phyloP scores from a whole-genome alignment of 345 rosid species.

The Camelina sativa region DNA sequence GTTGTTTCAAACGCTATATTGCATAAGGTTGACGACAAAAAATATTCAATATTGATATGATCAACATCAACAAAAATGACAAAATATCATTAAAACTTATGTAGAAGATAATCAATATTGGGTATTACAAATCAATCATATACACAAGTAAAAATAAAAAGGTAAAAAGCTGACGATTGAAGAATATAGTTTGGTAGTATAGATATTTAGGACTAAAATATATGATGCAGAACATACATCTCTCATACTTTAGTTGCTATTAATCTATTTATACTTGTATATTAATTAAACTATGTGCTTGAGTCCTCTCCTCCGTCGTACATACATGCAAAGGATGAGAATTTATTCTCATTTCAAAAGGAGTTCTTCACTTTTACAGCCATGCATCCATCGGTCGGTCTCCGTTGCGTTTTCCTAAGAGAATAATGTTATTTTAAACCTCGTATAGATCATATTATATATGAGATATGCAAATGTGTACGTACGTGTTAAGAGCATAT shows the following conservation, averaged over 20 bases:
- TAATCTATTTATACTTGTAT: conserved; percentile 4
- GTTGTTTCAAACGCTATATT: too few species aligned
- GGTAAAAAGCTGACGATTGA: conserved; percentile 31
- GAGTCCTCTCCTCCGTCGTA: conserved; percentile 5
- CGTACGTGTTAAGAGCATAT: conserved; percentile 33
- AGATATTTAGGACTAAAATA: conserved; percentile 8
- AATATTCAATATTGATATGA: not conserved
- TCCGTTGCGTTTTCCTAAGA: conserved; percentile 29
- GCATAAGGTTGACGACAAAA: not conserved
- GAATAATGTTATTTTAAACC: conserved; percentile 40
- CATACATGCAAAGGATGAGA: conserved; percentile 36
- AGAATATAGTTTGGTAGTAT: conserved; percentile 40
- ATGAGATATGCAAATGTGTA: conserved; percentile 21
- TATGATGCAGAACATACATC: conserved; percentile 11
- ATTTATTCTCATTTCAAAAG: conserved; percentile 46
- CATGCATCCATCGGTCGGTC: conserved; percentile 44
- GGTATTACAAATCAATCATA: conserved; percentile 16
- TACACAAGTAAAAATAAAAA: conserved; percentile 17
- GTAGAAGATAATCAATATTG: not conserved
- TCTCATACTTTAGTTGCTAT: conserved; percentile 19
- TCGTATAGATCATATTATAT: conserved; percentile 37
- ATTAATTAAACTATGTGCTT: conserved; percentile 21
- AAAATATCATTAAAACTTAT: not conserved
- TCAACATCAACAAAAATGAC: not conserved
- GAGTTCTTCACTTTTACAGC: conserved; percentile 39